phyloP scores from a whole-genome alignment of 768 basidiomycete genomes.

The Gautieria morchelliformis region DNA sequence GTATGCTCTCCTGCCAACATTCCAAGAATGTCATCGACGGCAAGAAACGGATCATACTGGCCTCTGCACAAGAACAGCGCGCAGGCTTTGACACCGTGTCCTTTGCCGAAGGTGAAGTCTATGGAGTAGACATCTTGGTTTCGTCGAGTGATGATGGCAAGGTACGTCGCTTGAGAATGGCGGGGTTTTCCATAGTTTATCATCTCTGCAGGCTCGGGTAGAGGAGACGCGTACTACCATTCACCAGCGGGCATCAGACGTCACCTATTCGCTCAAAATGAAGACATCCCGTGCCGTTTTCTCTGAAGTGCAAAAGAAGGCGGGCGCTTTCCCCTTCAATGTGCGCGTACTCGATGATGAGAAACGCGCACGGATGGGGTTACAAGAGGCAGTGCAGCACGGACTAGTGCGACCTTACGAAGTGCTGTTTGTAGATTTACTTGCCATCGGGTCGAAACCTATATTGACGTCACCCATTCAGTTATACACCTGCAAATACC shows the following conservation, averaged over 20 bases:
- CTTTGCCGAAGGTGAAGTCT: conserved; percentile 91
- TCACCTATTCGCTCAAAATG: conserved; percentile 95
- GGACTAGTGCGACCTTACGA: conserved; percentile 91
- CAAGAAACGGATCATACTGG: conserved; percentile 90
- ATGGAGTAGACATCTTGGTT: conserved; percentile 86
- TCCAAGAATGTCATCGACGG: conserved; percentile 92
- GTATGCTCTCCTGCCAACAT: conserved; percentile 94
- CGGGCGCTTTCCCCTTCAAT: conserved; percentile 97
- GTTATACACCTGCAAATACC: conserved; percentile 74
- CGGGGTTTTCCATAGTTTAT: not conserved
- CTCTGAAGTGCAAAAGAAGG: conserved; percentile 96
- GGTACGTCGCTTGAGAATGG: conserved; percentile 31
- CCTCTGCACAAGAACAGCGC: conserved; percentile 77
- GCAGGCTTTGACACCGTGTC: conserved; percentile 76
- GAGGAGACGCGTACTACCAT: conserved; percentile 89
- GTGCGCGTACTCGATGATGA: conserved; percentile 91
- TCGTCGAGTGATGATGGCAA: conserved; percentile 87
- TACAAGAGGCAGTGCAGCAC: conserved; percentile 94
- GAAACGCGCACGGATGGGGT: conserved; percentile 88
- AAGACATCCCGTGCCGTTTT: conserved; percentile 96
- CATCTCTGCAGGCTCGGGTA: conserved; percentile 56
- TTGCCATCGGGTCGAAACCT: not conserved
- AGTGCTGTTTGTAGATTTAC: conserved; percentile 57
- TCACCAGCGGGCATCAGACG: conserved; percentile 77
- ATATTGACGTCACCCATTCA: conserved; percentile 17